Evolutionary conservation across 164 flowering plant genomes (phyloP).

Genomic region (Chloranthus sessilifolius): DNA sequence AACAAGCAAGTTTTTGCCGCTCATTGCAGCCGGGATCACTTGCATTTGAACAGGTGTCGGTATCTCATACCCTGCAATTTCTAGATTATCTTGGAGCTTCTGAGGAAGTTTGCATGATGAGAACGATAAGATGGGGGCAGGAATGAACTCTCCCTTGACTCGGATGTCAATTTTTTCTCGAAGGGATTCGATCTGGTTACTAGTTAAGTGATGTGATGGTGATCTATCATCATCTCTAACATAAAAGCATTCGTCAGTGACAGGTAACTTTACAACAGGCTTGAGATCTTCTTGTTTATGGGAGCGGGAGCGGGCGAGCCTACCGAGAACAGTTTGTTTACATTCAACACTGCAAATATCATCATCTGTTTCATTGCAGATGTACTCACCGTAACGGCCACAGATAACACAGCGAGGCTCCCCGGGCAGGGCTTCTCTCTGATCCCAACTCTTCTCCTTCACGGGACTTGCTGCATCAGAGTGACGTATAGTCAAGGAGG

Average conservation of each 20-base stretch:
- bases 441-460: constrained; percentile 62
- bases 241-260: constrained; percentile 75
- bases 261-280: constrained; percentile 38
- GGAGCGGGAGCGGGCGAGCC: constrained; percentile 31
- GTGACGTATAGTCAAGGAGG: too few species aligned
- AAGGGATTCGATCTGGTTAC: constrained; percentile 37
- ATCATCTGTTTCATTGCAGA: constrained; percentile 90
- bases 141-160: constrained; percentile 50
- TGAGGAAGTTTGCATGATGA: constrained; percentile 52
- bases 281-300: constrained; percentile 14
- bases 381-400: constrained; percentile 96
- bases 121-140: constrained; percentile 62
- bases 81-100: constrained; percentile 68
- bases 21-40: constrained; percentile 79
- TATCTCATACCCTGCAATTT: constrained; percentile 63
- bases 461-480: constrained; percentile 24
- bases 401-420: constrained; percentile 84
- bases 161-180: constrained; percentile 54
- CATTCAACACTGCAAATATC: constrained; percentile 91
- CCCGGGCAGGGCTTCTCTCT: constrained; percentile 76
- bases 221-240: constrained; percentile 41
- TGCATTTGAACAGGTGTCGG: constrained; percentile 98
- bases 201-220: constrained; percentile 11
- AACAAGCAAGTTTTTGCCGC: constrained; percentile 73
- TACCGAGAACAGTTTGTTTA: constrained; percentile 40